Percentiles rank a stretch among this genome's conserved stretches.
Conservation (phyloP, 352 stramenopile species). For the Phytophthora crassamura region DNA sequence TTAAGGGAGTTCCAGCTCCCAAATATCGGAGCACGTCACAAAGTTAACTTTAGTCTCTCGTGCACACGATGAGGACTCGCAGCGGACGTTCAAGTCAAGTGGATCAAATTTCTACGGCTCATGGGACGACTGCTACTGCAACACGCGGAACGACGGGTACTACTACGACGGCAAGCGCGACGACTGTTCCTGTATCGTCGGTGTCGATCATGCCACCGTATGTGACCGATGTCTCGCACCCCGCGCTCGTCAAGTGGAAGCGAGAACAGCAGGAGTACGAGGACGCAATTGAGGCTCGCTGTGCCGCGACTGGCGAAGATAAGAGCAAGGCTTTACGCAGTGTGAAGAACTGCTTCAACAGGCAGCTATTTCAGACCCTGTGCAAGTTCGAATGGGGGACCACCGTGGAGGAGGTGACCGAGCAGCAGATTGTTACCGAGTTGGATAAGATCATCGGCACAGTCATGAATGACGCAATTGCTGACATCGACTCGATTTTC, state of each 20-base stretch:
- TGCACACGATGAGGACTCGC: too few relatives aligned
- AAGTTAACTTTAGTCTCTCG: too few relatives aligned
- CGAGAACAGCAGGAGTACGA: too few relatives aligned
- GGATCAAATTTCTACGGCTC: not conserved
- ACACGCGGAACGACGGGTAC: not conserved
- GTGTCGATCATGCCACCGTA: too few relatives aligned
- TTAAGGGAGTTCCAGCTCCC: too few relatives aligned
- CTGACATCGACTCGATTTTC: too few relatives aligned
- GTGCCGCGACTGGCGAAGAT: too few relatives aligned
- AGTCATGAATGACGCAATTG: slow-evolving; percentile 29
- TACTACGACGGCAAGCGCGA: not conserved
- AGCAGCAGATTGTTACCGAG: slow-evolving; percentile 4
- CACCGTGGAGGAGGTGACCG: slow-evolving; percentile 24
- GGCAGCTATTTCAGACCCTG: slow-evolving; percentile 15
- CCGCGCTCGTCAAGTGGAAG: too few relatives aligned
- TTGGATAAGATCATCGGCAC: slow-evolving; percentile 28
- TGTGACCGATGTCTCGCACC: too few relatives aligned
- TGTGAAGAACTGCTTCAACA: slow-evolving; percentile 27
- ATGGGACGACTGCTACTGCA: not conserved
- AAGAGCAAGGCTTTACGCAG: too few relatives aligned
- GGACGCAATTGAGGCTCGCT: too few relatives aligned
- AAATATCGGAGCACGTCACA: too few relatives aligned
- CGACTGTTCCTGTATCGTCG: not conserved
- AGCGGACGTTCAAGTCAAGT: not conserved
- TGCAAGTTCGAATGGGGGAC: slow-evolving; percentile 32